Base-by-base conservation (phyloP, 495 filamentous ascomycete species). In the Lophium mytilinum region DNA sequence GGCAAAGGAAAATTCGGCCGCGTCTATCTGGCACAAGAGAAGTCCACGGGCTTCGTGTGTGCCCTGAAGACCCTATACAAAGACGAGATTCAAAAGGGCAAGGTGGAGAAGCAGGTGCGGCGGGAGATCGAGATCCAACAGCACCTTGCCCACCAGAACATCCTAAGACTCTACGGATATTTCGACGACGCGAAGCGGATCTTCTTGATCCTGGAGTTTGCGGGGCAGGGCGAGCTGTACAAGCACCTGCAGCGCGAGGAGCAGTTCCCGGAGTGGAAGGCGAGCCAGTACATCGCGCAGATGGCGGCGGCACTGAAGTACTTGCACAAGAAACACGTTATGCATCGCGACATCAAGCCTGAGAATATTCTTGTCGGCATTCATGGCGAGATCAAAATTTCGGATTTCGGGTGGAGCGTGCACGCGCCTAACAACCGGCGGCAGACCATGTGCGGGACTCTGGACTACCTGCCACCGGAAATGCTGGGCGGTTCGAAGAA, bases 281-380 rank as follows among this genome's bases (percentile, higher is more conserved):
- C 94, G 42, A 90, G 92, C 30, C 85, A 93, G 73, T 98, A 95
- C 67, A 88, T 96, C 60, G 94, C 92, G n/a, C 93, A 98, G 73
- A 97, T 98, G 94, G 89, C 94, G 17, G 84, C 87, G 43, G 93
- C 93, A 19, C 74, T 98, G 62, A 83, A 82, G 56, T 97, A 97
- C 64, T 76, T 97, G 21, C 93, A 98, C 74, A 89, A 88, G 69
- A 97, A 98, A 75, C 93, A 98, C 69, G 89, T 98, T 62, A 98
- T 98, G 75, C 93, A 98, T 66, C 85, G 93, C 43, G 93, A 98
- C 63, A 98, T 98, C 75, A 98, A 98, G 75, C 93, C 93, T 10
- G 93, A 98, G 73, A 98, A 98, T 66, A 98, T 98, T 62, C 83
- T 98, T 14, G 85, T 98, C 37, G 93, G 93, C 17, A 91, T 98